Evolutionary conservation across 495 filamentous ascomycete genomes (phyloP).

Genomic region (Aspergillus panamensis): DNA sequence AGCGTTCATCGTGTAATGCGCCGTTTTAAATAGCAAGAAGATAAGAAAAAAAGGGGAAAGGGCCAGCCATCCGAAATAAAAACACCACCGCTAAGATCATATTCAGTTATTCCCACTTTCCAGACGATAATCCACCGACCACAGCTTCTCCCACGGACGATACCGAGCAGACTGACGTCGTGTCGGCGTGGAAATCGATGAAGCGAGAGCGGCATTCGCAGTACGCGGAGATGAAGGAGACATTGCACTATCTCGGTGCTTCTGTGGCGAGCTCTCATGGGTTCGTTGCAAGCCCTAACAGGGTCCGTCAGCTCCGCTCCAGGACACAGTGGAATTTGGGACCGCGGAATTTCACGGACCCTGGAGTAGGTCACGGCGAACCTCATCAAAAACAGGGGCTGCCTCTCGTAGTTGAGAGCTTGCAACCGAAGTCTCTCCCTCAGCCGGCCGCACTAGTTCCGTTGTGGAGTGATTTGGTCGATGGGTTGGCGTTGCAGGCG

Average conservation of each 20-base stretch:
- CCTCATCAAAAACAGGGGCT: conserved; percentile 45
- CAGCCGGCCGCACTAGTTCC: conserved; percentile 37
- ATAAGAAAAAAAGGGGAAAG: conserved; percentile 12
- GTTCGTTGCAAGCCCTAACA: conserved; percentile 22
- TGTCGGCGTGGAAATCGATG: conserved; percentile 23
- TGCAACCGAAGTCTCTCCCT: conserved; percentile 25
- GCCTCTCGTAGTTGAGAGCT: conserved; percentile 34
- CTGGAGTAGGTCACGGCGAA: conserved; percentile 47
- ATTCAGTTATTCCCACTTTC: conserved; percentile 31
- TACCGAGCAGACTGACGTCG: conserved; percentile 27
- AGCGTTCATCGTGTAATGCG: not conserved
- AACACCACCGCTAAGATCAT: not conserved
- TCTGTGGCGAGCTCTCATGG: conserved; percentile 1
- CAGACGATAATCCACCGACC: conserved; percentile 49
- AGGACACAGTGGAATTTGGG: conserved; percentile 10
- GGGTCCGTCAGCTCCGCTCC: conserved; percentile 23
- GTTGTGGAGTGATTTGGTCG: conserved; percentile 35
- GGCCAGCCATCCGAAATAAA: conserved; percentile 2
- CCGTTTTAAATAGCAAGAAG: not conserved
- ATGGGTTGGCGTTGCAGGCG: conserved; percentile 34
- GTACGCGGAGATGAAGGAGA: conserved; percentile 18
- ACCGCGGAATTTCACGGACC: conserved; percentile 38
- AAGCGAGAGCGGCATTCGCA: conserved; percentile 4
- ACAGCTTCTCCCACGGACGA: conserved; percentile 52
- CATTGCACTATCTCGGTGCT: conserved; percentile 4